These are phyloP conservation scores for Phaeotremella skinneri DNA, from an alignment of 768 basidiomycete genomes.

Conservation along the genomic window DNA sequence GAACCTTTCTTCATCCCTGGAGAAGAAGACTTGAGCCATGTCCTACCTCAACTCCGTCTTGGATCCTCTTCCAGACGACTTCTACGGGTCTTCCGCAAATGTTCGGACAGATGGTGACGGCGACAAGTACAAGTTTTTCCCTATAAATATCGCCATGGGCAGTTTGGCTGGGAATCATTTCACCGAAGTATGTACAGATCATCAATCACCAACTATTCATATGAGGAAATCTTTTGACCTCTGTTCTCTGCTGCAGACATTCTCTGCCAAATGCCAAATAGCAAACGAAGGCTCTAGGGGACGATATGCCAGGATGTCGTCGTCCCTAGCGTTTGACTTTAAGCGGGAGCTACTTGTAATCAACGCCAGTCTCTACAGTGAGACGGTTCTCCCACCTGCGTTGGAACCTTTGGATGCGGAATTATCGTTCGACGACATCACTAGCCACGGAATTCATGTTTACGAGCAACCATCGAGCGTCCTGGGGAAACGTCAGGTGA, in stretches of 20 bases:
- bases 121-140: too few species aligned
- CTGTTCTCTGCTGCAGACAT: too few species aligned
- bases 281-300: too few species aligned
- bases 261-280: too few species aligned
- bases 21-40: too few species aligned
- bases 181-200: constrained; percentile 26
- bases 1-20: too few species aligned
- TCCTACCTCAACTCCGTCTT: too few species aligned
- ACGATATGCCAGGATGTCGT: too few species aligned
- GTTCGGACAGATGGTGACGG: too few species aligned
- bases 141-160: constrained; percentile 38
- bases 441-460: constrained; percentile 37
- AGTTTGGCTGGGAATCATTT: constrained; percentile 30
- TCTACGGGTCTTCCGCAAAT: too few species aligned
- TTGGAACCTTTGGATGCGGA: constrained; percentile 41
- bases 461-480: not conserved
- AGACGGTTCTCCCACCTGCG: constrained; percentile 26
- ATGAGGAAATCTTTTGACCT: not conserved
- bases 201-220: not conserved
- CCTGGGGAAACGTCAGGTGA: constrained; percentile 13
- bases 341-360: constrained; percentile 29
- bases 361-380: constrained; percentile 21
- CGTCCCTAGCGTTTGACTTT: constrained; percentile 42
- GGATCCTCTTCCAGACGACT: too few species aligned
- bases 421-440: constrained; percentile 43